These are phyloP conservation scores for Neospermospora avenae DNA, from an alignment of 2,329 filamentous ascomycete genomes.

Conservation along the genomic window DNA sequence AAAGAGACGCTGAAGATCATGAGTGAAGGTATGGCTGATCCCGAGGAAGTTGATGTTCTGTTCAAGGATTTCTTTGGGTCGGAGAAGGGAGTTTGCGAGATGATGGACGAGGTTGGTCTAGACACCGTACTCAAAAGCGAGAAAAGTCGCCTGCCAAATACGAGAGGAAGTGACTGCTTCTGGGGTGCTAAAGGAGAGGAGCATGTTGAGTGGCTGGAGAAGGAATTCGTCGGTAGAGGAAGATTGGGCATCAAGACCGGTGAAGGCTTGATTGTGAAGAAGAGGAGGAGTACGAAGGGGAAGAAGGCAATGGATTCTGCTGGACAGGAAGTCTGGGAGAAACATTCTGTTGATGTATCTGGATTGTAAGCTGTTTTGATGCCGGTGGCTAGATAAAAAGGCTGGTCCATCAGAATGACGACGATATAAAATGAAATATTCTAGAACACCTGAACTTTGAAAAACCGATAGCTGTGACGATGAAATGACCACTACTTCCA, in stretches of 20 bases:
- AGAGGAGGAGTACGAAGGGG: neutral
- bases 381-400: neutral
- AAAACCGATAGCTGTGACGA: too few species aligned
- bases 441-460: too few species aligned
- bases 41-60: constrained; percentile 39
- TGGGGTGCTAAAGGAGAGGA: neutral
- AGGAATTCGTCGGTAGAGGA: constrained; percentile 32
- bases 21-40: constrained; percentile 36
- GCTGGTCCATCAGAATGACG: neutral
- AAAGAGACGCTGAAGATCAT: constrained; percentile 37
- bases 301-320: constrained; percentile 29
- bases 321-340: constrained; percentile 14
- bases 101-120: constrained; percentile 42
- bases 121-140: constrained; percentile 40
- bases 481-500: too few species aligned
- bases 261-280: constrained; percentile 22
- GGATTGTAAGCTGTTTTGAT: neutral
- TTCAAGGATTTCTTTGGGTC: constrained; percentile 32
- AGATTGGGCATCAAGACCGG: constrained; percentile 36
- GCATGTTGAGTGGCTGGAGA: constrained; percentile 32
- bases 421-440: neutral
- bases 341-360: constrained; percentile 18
- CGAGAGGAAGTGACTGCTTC: constrained; percentile 3
- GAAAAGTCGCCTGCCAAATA: constrained; percentile 35
- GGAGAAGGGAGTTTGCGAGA: constrained; percentile 38